Evolutionary conservation across 2,329 filamentous ascomycete species (phyloP), one percentile per base, ranked within the genome.

Genomic region (Alternaria arbusti): DNA sequence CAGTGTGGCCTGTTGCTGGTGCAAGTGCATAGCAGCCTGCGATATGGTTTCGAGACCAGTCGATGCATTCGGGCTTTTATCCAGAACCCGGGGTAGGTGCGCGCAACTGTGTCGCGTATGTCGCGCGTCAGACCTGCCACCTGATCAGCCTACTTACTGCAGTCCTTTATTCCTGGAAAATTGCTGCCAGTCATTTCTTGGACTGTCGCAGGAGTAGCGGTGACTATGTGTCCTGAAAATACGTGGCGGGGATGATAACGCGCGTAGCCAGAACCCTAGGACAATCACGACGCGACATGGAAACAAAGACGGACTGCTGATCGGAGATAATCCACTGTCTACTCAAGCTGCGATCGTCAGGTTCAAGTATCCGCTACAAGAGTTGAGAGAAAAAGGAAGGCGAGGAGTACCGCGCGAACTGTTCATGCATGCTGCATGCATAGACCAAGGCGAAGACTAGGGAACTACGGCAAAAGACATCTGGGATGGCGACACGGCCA

Each of bases 151-250:
- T 51, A 13, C 30, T 32, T 13, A 32, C 47, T 32, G 47, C 47
- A 17, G 7, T 51, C 28, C 15, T 51, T 23, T 9, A 22, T 51
- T 23, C 17, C 26, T 15, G 43, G 20, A 57, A 22, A 40, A 32
- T 25, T 36, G 49, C 9, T 51, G 28, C 49, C 49, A 51, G 28
- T 23, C 30, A 22, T 51, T 15, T 26, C 49, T 22, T 51, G 28
- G 49, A 20, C 28, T 28, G 49, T 51, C 22, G 49, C 28, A 17
- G 49, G 28, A 57, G 20, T 51, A 51, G 49, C 49, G 55, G 46
- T 45, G 46, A 28, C 50, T 43, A 64, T 60, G 62, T 50, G 51
- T 57, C 50, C 58, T 65, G 57, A 47, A 47, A 57, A 51, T 65
- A 54, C 61, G 50, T 22, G 47, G 47, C 47, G 47, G n/a, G 12